Percentiles rank a stretch among this genome's conserved stretches.
These are phyloP conservation scores for Nicotiana noctiflora DNA, from an alignment of 257 asterid genomes.

Conservation along the genomic window DNA sequence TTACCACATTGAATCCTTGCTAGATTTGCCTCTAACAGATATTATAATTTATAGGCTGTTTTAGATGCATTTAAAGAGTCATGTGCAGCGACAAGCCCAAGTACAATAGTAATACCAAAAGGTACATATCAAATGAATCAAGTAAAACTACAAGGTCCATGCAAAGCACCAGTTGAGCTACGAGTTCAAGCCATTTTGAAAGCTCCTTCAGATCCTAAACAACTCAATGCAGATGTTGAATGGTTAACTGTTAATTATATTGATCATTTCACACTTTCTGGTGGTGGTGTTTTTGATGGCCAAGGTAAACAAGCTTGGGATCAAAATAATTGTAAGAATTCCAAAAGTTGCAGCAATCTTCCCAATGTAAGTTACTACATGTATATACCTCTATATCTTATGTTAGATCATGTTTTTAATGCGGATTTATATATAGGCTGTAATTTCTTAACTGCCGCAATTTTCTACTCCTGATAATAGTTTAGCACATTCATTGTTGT, in stretches of 20 bases:
- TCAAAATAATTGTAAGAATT: conserved; percentile 17
- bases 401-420: neutral
- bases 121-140: conserved; percentile 17
- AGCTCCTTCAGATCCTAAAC: conserved; percentile 20
- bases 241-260: conserved; percentile 20
- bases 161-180: conserved; percentile 22
- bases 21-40: neutral
- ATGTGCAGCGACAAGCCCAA: conserved; percentile 17
- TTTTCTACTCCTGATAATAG: no score
- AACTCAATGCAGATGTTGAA: conserved; percentile 9
- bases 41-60: conserved; percentile 13
- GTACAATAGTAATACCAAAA: conserved; percentile 23
- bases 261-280: conserved; percentile 19
- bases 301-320: conserved; percentile 29
- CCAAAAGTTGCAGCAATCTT: conserved; percentile 12
- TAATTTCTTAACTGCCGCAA: no score
- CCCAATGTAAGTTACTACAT: conserved; percentile 16
- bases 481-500: no score
- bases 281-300: conserved; percentile 29
- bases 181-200: conserved; percentile 13
- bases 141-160: conserved; percentile 26
- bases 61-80: conserved; percentile 29
- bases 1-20: no score
- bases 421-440: no score
- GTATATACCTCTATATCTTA: neutral